phyloP scores from a whole-genome alignment of 148 eudicot genomes.

The Dianthus caryophyllus region DNA sequence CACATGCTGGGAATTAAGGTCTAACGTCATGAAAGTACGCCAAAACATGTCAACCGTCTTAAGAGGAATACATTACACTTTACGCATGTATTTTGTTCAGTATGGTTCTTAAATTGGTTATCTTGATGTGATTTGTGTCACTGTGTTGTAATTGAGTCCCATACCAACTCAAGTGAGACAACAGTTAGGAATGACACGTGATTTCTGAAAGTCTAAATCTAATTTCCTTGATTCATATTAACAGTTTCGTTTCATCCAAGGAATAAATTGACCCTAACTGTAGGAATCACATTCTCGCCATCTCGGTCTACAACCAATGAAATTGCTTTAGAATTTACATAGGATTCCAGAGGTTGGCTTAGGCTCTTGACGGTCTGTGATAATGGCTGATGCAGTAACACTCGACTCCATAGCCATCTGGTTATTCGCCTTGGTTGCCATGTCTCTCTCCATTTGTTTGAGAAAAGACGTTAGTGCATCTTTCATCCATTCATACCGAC shows the following conservation, averaged over 20 bases:
- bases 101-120: too few species aligned
- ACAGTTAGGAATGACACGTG: not conserved
- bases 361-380: slow-evolving; percentile 9
- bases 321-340: slow-evolving; percentile 13
- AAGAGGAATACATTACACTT: too few species aligned
- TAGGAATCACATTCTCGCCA: slow-evolving; percentile 1
- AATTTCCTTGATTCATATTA: slow-evolving; percentile 6
- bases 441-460: slow-evolving; percentile 19
- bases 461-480: slow-evolving; percentile 38
- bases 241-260: slow-evolving; percentile 8
- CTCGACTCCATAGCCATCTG: slow-evolving; percentile 5
- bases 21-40: too few species aligned
- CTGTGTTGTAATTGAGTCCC: too few species aligned
- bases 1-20: too few species aligned
- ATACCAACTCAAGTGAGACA: too few species aligned
- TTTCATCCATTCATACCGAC: slow-evolving; percentile 53
- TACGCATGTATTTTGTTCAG: too few species aligned
- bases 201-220: not conserved
- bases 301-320: slow-evolving; percentile 10
- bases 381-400: slow-evolving; percentile 3
- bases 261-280: slow-evolving; percentile 2
- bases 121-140: too few species aligned
- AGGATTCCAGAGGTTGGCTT: slow-evolving; percentile 2
- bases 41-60: too few species aligned
- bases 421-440: slow-evolving; percentile 10